Evolutionary conservation across 306 rosid genomes (phyloP).

Genomic region (Sophora flavescens): DNA sequence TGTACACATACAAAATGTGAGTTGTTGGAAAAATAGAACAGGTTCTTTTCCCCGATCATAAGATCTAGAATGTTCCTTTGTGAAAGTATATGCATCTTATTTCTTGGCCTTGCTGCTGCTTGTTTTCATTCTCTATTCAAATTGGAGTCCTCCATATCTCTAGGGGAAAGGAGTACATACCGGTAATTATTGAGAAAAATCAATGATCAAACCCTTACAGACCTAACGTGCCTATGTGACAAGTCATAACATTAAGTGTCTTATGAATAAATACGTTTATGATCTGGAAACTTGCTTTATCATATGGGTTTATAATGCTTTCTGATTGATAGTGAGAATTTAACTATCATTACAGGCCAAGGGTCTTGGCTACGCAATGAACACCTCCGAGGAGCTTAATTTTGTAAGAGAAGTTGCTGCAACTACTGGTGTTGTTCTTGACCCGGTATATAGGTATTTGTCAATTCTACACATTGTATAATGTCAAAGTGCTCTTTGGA

Average conservation of each 20-base stretch:
- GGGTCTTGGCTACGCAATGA: slow-evolving; percentile 93
- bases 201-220: neutral
- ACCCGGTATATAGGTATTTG: slow-evolving; percentile 90
- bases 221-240: slow-evolving; percentile 33
- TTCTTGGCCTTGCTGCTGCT: slow-evolving; percentile 36
- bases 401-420: slow-evolving; percentile 78
- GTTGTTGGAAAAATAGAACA: slow-evolving; percentile 46
- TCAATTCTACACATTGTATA: slow-evolving; percentile 23
- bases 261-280: slow-evolving; percentile 2
- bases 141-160: slow-evolving; percentile 5
- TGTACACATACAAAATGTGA: slow-evolving; percentile 76
- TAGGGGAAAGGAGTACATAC: neutral
- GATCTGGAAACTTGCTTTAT: slow-evolving; percentile 31
- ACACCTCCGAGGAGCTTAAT: slow-evolving; percentile 82
- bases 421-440: slow-evolving; percentile 88
- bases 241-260: slow-evolving; percentile 21
- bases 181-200: slow-evolving; percentile 27
- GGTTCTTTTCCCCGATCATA: slow-evolving; percentile 13
- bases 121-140: slow-evolving; percentile 26
- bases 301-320: slow-evolving; percentile 24
- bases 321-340: slow-evolving; percentile 40
- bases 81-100: slow-evolving; percentile 32
- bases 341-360: slow-evolving; percentile 70
- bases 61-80: neutral
- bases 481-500: slow-evolving; percentile 30